These are phyloP conservation scores for Calocybe gambosa DNA, from an alignment of 1,284 basidiomycete species.

Conservation along the genomic window DNA sequence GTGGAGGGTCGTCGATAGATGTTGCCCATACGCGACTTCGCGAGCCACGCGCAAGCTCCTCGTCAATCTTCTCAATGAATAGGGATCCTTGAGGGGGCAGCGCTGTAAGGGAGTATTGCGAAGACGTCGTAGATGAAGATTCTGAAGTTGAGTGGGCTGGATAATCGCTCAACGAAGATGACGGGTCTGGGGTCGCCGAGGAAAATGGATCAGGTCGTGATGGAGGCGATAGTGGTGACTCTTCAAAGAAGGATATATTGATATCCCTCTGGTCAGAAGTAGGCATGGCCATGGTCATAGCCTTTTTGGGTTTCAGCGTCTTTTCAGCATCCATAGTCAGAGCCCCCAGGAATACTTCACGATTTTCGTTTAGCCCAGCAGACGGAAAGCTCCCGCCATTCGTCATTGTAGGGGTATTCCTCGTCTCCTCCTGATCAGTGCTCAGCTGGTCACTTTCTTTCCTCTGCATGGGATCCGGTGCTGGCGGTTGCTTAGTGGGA, in stretches of 20 bases:
- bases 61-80: slow-evolving; percentile 64
- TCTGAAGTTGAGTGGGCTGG: slow-evolving; percentile 44
- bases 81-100: slow-evolving; percentile 29
- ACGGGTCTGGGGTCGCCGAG: slow-evolving; percentile 67
- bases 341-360: slow-evolving; percentile 17
- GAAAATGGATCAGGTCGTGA: slow-evolving; percentile 54
- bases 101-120: slow-evolving; percentile 33
- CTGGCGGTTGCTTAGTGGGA: slow-evolving; percentile 50
- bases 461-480: slow-evolving; percentile 56
- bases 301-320: slow-evolving; percentile 34
- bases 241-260: slow-evolving; percentile 19
- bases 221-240: slow-evolving; percentile 30
- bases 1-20: slow-evolving; percentile 77
- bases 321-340: slow-evolving; percentile 31
- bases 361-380: slow-evolving; percentile 6
- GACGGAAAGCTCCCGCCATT: slow-evolving; percentile 27
- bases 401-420: slow-evolving; percentile 41
- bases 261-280: slow-evolving; percentile 15
- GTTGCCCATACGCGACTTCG: slow-evolving; percentile 57
- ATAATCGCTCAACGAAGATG: slow-evolving; percentile 58
- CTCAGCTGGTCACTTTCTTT: slow-evolving; percentile 46
- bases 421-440: slow-evolving; percentile 60
- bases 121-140: slow-evolving; percentile 45
- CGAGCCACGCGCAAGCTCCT: slow-evolving; percentile 55
- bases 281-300: slow-evolving; percentile 18